A percentile compares a stretch with the other conserved stretches of the same genome.
Conservation (phyloP, 495 filamentous ascomycete species). For the Penicillium parvum region DNA sequence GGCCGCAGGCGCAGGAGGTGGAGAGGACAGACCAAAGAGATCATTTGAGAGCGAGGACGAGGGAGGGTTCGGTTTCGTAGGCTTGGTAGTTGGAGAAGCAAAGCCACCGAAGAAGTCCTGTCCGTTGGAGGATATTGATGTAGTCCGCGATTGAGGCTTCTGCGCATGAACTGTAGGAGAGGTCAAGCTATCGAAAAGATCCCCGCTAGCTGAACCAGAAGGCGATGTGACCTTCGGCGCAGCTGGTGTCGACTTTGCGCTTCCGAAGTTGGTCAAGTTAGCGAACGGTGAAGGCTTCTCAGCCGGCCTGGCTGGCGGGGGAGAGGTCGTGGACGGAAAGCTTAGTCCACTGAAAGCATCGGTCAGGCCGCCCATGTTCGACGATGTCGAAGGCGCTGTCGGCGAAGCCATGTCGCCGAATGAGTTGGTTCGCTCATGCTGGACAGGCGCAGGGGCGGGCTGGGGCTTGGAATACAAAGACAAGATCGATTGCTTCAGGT, state of each 20-base stretch:
- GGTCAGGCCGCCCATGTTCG: slow-evolving; percentile 67
- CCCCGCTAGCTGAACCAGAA: slow-evolving; percentile 51
- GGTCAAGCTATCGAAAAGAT: slow-evolving; percentile 76
- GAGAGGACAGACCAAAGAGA: slow-evolving; percentile 75
- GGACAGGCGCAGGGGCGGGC: slow-evolving; percentile 52
- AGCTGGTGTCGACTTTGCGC: slow-evolving; percentile 49
- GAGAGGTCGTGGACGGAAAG: slow-evolving; percentile 58
- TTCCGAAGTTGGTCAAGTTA: slow-evolving; percentile 59
- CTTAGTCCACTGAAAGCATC: slow-evolving; percentile 85
- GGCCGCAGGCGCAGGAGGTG: slow-evolving; percentile 43
- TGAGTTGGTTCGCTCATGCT: slow-evolving; percentile 55
- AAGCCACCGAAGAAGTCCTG: slow-evolving; percentile 52
- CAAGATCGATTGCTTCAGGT: slow-evolving; percentile 94
- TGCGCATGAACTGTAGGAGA: slow-evolving; percentile 46
- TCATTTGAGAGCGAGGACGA: slow-evolving; percentile 52
- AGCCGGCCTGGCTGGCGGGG: slow-evolving; percentile 47
- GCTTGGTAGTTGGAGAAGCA: slow-evolving; percentile 36
- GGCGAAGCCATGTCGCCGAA: slow-evolving; percentile 68
- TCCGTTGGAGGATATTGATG: slow-evolving; percentile 45
- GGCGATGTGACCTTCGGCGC: slow-evolving; percentile 50
- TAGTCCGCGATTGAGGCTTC: slow-evolving; percentile 38
- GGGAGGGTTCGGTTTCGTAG: slow-evolving; percentile 41
- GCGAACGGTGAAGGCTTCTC: slow-evolving; percentile 70
- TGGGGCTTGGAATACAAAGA: slow-evolving; percentile 89
- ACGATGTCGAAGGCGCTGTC: slow-evolving; percentile 36